phyloP scores from a whole-genome alignment of 257 asterid genomes.

The Capsicum pubescens region DNA sequence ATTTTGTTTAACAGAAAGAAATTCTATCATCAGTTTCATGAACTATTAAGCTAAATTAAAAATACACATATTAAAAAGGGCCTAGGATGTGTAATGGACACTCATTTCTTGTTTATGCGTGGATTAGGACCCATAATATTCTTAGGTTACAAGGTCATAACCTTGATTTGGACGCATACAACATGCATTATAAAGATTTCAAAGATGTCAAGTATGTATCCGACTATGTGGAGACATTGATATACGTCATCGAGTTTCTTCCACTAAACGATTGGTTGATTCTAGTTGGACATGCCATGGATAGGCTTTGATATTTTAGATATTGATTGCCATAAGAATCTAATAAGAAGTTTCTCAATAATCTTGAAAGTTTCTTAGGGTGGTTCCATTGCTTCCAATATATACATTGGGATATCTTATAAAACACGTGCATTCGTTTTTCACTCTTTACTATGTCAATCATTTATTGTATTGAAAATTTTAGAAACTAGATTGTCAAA shows the following conservation, averaged over 20 bases:
- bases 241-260: neutral
- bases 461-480: too few relatives aligned
- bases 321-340: neutral
- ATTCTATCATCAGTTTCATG: too few relatives aligned
- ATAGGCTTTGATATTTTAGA: too few relatives aligned
- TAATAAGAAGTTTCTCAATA: too few relatives aligned
- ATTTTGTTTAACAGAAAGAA: too few relatives aligned
- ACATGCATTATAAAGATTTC: neutral
- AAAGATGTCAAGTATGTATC: neutral
- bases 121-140: slow-evolving; percentile 17
- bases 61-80: neutral
- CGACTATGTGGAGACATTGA: slow-evolving; percentile 22
- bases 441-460: too few relatives aligned
- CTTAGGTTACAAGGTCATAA: neutral
- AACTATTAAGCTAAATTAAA: too few relatives aligned
- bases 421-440: too few relatives aligned
- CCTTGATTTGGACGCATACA: slow-evolving; percentile 19
- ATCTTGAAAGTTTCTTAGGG: too few relatives aligned
- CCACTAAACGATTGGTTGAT: neutral
- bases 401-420: too few relatives aligned
- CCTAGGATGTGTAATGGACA: neutral
- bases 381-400: too few relatives aligned
- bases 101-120: slow-evolving; percentile 12
- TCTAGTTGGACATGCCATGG: neutral
- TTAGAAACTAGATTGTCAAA: too few relatives aligned